Conservation (phyloP, 2,329 filamentous ascomycete genomes). For the Alternaria viburni region DNA sequence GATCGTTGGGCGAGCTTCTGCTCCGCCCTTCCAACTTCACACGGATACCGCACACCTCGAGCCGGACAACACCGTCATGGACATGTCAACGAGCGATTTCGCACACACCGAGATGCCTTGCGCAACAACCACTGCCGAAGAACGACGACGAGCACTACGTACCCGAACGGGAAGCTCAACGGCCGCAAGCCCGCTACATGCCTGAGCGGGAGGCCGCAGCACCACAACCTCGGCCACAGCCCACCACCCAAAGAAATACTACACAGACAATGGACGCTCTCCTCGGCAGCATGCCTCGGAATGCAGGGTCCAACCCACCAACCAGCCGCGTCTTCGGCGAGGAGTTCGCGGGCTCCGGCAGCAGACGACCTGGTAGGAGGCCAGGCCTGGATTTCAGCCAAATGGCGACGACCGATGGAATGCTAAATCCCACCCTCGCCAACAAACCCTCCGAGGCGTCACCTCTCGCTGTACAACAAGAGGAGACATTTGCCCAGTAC, state of each 20-base stretch:
- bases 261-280: slow-evolving; percentile 33
- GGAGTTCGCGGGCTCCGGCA: slow-evolving; percentile 15
- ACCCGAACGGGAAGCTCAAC: background rate
- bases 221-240: slow-evolving; percentile 1
- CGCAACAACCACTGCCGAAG: slow-evolving; percentile 21
- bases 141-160: slow-evolving; percentile 4
- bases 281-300: slow-evolving; percentile 17
- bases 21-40: slow-evolving; percentile 37
- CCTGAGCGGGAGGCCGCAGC: background rate
- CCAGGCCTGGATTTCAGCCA: slow-evolving; percentile 22
- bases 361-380: slow-evolving; percentile 1
- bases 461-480: slow-evolving; percentile 22
- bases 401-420: slow-evolving; percentile 22
- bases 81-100: slow-evolving; percentile 19
- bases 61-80: no score
- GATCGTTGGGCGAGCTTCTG: slow-evolving; percentile 40
- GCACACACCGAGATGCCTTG: slow-evolving; percentile 4
- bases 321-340: slow-evolving; percentile 25
- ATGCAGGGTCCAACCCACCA: background rate
- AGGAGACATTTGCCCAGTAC: slow-evolving; percentile 31
- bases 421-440: slow-evolving; percentile 20
- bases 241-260: slow-evolving; percentile 11
- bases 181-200: background rate
- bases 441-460: slow-evolving; percentile 25
- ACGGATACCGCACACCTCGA: slow-evolving; percentile 22